phyloP scores from a whole-genome alignment of 495 filamentous ascomycete species.

The Penicillium canescens region DNA sequence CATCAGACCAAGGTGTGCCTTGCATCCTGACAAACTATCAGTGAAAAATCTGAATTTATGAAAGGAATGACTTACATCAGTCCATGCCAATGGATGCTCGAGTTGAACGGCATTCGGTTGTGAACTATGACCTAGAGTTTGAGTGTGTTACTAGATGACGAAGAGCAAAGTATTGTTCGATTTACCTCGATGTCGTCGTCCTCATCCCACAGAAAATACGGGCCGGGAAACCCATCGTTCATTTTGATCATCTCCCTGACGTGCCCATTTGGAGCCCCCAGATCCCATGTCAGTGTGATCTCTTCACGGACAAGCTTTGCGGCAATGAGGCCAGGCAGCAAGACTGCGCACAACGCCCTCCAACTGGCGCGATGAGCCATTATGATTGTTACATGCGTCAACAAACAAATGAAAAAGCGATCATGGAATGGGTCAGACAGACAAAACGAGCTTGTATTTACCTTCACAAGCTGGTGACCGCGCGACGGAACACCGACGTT shows the following conservation, averaged over 20 bases:
- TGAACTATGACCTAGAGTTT: not conserved
- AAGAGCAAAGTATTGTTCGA: not conserved
- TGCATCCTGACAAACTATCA: constrained; percentile 7
- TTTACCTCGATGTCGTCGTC: not conserved
- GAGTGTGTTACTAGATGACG: not conserved
- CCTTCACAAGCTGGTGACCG: not conserved
- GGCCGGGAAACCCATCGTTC: not conserved
- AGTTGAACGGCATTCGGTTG: not conserved
- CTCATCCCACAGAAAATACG: not conserved
- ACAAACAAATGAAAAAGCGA: not conserved
- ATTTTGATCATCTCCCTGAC: not conserved
- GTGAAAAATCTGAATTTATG: not conserved
- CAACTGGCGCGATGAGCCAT: not conserved
- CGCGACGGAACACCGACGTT: not conserved
- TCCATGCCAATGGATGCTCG: constrained; percentile 26
- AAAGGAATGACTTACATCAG: constrained; percentile 7
- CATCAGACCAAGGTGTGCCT: constrained; percentile 45
- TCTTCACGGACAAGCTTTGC: not conserved
- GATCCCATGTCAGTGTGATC: not conserved
- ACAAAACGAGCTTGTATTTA: not conserved
- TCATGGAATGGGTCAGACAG: too few relatives aligned
- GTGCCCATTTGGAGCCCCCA: not conserved
- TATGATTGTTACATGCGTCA: not conserved
- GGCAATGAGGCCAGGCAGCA: not conserved
- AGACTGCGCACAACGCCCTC: not conserved